Evolutionary conservation across 202 grass and related monocot genomes (phyloP), one percentile per base, ranked within the genome.

Genomic region (Bolboschoenoplectus hybrid): DNA sequence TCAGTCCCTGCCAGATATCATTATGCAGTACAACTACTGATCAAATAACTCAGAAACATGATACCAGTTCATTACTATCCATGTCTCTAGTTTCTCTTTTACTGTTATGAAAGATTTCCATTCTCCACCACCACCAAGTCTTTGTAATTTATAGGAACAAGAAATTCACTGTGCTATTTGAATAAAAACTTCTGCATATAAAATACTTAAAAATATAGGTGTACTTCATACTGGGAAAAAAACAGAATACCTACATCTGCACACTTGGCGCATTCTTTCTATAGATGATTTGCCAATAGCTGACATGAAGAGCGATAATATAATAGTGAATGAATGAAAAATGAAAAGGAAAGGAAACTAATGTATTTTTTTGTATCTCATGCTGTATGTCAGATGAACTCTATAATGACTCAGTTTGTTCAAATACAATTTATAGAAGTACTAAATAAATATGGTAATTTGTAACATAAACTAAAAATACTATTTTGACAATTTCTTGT

Each of bases 371-470:
- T 20, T 12, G 17, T 47, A 57, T 40, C 36, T 79, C 35, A 5
- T 17, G 74, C 6, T 55, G 35, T 34, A 57, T 40, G 34, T 9
- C 50, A 57, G 52, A 41, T 79, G 32, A 58, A 79, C 52, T 14
- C 72, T 79, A 79, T 78, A 38, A 78, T 57, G 51, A 40, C 35
- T 57, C 34, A 5, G 52, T 40, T 57, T 57, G 14, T 78, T 57
- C 51, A 78, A 57, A 57, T 9, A 78, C 7, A 58, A 77, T 57
- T 57, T 46, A 73, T 68, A 19, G 26, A 26, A 26, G 26, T 26
- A 26, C 26, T 26, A 26, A 26, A 26, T 26, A 41, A 41, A 41
- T 41, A 14, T 70, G 67, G 6, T 71, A 71, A 43, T 71, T 43
- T 19, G 64, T 16, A 45, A 71, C 38, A 60, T 44, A 60, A 19